Conservation (phyloP, 148 eudicot species). For the Polygonum aviculare region DNA sequence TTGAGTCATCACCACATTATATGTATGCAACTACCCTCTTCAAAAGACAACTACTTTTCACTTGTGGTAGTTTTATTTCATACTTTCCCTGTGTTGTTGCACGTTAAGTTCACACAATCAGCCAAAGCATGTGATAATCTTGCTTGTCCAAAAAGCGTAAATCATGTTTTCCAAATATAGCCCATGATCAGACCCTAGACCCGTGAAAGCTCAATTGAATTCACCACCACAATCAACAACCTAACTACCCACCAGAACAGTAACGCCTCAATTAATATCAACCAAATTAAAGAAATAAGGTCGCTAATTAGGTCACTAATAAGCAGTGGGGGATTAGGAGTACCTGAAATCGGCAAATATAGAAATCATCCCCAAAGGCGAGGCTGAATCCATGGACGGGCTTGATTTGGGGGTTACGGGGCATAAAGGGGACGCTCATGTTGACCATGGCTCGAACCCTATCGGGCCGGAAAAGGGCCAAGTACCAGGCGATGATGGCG, state of each 20-base stretch:
- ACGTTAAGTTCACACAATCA: neutral
- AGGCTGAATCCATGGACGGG: conserved; percentile 22
- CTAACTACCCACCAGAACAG: neutral
- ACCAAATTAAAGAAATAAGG: neutral
- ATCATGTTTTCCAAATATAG: neutral
- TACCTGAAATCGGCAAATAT: conserved; percentile 58
- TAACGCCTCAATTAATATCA: too few species aligned
- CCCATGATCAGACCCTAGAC: neutral
- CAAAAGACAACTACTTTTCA: neutral
- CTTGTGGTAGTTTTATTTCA: neutral
- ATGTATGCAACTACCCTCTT: neutral
- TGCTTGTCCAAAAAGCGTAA: neutral
- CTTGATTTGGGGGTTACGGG: conserved; percentile 28
- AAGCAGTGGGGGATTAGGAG: neutral
- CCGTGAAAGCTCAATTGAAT: neutral
- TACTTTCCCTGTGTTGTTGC: neutral
- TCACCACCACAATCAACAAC: neutral
- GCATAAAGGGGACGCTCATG: conserved; percentile 33
- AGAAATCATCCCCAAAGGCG: conserved; percentile 40
- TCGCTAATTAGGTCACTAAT: neutral
- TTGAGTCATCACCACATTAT: too few species aligned
- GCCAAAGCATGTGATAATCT: neutral
- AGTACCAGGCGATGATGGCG: conserved; percentile 37
- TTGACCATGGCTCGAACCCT: conserved; percentile 35
- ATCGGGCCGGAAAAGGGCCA: conserved; percentile 35